These are phyloP conservation scores for Yamadazyma diospyri DNA, from an alignment of 1,139 yeast species.

Conservation along the genomic window DNA sequence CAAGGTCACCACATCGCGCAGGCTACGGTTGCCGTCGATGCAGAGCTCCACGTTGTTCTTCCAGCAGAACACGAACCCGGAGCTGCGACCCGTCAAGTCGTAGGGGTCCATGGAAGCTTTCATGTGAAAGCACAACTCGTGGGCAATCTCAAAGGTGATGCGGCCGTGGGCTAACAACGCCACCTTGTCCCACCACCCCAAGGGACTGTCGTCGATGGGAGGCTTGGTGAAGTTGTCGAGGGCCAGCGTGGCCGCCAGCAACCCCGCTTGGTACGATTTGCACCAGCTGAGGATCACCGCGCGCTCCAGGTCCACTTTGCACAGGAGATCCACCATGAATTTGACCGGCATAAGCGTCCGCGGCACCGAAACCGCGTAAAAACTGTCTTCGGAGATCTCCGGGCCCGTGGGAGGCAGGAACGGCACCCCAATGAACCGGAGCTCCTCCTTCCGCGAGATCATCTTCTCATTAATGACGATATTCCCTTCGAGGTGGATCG, in stretches of 20 bases:
- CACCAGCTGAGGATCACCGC: slow-evolving; percentile 45
- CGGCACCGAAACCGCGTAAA: slow-evolving; percentile 39
- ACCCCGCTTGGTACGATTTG: slow-evolving; percentile 39
- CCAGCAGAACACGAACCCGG: slow-evolving; percentile 85
- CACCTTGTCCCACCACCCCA: slow-evolving; percentile 69
- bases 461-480: slow-evolving; percentile 43
- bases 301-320: slow-evolving; percentile 32
- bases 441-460: slow-evolving; percentile 35
- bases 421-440: slow-evolving; percentile 44
- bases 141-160: slow-evolving; percentile 50
- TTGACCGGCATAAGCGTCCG: slow-evolving; percentile 48
- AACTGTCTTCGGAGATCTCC: slow-evolving; percentile 27
- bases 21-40: slow-evolving; percentile 61
- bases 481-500: slow-evolving; percentile 33
- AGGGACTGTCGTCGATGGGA: slow-evolving; percentile 76
- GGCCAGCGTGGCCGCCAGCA: slow-evolving; percentile 34
- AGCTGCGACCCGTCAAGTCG: slow-evolving; percentile 57
- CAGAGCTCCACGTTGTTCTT: slow-evolving; percentile 57
- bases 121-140: slow-evolving; percentile 51
- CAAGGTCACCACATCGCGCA: slow-evolving; percentile 59
- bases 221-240: slow-evolving; percentile 65
- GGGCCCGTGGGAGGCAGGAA: slow-evolving; percentile 39
- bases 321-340: slow-evolving; percentile 32
- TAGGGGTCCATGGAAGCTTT: slow-evolving; percentile 79
- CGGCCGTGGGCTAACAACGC: slow-evolving; percentile 44